Percentiles rank a stretch among this genome's conserved stretches.
Evolutionary conservation across 2,329 filamentous ascomycete species (phyloP).

Genomic region (Talaromyces rugulosus): DNA sequence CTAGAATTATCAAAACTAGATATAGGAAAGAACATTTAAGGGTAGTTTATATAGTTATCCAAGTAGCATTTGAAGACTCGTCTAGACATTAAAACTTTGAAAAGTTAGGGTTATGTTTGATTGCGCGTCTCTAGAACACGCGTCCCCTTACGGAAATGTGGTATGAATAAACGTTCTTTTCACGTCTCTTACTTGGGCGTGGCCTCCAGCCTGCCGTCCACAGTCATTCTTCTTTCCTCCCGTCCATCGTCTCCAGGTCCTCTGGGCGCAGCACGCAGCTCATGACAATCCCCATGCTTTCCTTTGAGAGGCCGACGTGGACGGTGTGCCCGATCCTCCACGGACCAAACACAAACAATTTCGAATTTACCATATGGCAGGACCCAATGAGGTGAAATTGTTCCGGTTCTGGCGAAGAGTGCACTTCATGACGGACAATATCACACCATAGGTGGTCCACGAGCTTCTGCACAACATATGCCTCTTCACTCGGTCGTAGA

Average conservation of each 20-base stretch:
- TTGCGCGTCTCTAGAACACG: neutral
- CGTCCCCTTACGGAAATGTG: neutral
- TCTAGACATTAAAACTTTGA: neutral
- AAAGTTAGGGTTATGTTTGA: neutral
- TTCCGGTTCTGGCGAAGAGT: neutral
- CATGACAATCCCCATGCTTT: constrained; percentile 5
- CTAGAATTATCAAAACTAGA: no score
- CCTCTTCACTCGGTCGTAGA: constrained; percentile 6
- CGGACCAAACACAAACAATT: constrained; percentile 17
- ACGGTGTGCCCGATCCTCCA: constrained; percentile 24
- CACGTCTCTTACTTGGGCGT: neutral
- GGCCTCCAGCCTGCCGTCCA: constrained; percentile 1
- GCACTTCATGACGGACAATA: constrained; percentile 16
- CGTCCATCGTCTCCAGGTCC: constrained; percentile 1
- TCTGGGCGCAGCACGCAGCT: constrained; percentile 5
- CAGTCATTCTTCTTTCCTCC: constrained; percentile 9
- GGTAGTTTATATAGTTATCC: no score
- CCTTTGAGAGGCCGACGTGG: constrained; percentile 14
- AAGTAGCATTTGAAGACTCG: neutral
- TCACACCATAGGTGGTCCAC: constrained; percentile 19
- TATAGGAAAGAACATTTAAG: no score
- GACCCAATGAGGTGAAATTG: constrained; percentile 22
- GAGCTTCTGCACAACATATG: constrained; percentile 20
- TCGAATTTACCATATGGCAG: constrained; percentile 22
- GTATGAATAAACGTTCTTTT: neutral